Percentiles rank a stretch among this genome's conserved stretches.
Conservation (phyloP, 495 filamentous ascomycete species). For the Penicillium robsamsonii region DNA sequence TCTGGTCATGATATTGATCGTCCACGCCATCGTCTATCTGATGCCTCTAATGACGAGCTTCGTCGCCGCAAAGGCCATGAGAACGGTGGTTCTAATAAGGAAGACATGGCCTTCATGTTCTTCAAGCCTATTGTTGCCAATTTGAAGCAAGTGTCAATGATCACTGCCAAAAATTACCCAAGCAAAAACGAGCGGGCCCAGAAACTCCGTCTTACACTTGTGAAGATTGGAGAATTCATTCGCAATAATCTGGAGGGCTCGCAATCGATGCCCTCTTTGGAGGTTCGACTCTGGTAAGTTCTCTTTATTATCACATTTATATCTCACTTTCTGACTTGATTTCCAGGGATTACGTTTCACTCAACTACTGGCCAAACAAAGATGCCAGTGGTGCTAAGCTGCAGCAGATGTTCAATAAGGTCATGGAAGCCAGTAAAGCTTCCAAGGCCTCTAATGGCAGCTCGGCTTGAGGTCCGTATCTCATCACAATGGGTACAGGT, state of each 20-base stretch:
- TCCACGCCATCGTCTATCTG: constrained; percentile 38
- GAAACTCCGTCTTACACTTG: constrained; percentile 44
- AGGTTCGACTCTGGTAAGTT: constrained; percentile 50
- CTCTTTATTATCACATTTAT: not conserved
- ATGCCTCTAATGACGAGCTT: constrained; percentile 41
- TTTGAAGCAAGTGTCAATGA: constrained; percentile 54
- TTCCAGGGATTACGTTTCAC: constrained; percentile 47
- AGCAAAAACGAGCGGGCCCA: constrained; percentile 56
- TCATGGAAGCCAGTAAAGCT: constrained; percentile 35
- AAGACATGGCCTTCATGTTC: constrained; percentile 55
- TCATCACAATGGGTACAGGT: constrained; percentile 2
- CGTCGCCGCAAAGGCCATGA: constrained; percentile 45
- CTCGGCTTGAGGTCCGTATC: constrained; percentile 10
- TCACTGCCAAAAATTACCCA: constrained; percentile 64
- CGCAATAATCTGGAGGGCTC: constrained; percentile 35
- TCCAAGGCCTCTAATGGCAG: constrained; percentile 32
- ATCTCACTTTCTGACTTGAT: constrained; percentile 6
- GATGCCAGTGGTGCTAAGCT: constrained; percentile 45
- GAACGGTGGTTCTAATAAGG: constrained; percentile 42
- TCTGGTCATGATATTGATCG: constrained; percentile 37
- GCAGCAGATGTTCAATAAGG: constrained; percentile 50
- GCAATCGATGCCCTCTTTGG: constrained; percentile 37
- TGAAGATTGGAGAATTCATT: constrained; percentile 52
- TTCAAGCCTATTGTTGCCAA: constrained; percentile 60
- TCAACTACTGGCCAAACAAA: constrained; percentile 51